phyloP scores from a whole-genome alignment of 1,284 basidiomycete genomes.

The Cutaneotrichosporon mucoides region DNA sequence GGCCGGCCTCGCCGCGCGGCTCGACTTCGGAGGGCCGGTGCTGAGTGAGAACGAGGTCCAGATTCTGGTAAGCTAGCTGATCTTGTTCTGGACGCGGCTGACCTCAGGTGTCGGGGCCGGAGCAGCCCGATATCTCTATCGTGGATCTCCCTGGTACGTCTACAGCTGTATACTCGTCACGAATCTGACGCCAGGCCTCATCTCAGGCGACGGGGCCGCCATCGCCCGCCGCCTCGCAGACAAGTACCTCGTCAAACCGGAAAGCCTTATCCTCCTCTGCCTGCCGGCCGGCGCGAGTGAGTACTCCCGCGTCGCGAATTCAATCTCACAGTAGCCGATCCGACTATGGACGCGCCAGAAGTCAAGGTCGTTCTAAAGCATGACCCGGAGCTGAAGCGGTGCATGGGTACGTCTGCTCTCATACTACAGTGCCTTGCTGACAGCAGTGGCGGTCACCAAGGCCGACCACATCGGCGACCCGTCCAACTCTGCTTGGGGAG shows the following conservation, averaged over 20 bases:
- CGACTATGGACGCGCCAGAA: slow-evolving; percentile 6
- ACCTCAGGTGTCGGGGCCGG: slow-evolving; percentile 19
- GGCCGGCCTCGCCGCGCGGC: not conserved
- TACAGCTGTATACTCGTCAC: not conserved
- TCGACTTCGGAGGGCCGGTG: no score
- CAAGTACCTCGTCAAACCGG: slow-evolving; percentile 13
- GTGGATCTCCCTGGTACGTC: slow-evolving; percentile 30
- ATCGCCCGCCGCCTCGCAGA: slow-evolving; percentile 11
- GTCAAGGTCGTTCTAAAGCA: slow-evolving; percentile 13
- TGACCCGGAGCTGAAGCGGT: slow-evolving; percentile 17
- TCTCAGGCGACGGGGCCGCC: not conserved
- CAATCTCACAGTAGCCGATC: slow-evolving; percentile 13
- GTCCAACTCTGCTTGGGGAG: slow-evolving; percentile 1
- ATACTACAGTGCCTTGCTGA: not conserved
- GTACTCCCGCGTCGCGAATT: no score
- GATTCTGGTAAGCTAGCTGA: slow-evolving; percentile 15
- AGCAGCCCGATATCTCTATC: slow-evolving; percentile 20
- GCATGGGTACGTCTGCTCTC: slow-evolving; percentile 11
- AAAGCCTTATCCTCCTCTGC: slow-evolving; percentile 27
- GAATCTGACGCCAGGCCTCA: not conserved
- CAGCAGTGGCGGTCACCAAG: slow-evolving; percentile 21
- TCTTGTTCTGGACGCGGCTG: not conserved
- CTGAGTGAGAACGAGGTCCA: slow-evolving; percentile 21
- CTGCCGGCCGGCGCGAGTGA: slow-evolving; percentile 23
- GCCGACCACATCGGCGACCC: slow-evolving; percentile 19